Evolutionary conservation across 2,329 filamentous ascomycete genomes (phyloP).

Genomic region (Hymenoscyphus repandus): DNA sequence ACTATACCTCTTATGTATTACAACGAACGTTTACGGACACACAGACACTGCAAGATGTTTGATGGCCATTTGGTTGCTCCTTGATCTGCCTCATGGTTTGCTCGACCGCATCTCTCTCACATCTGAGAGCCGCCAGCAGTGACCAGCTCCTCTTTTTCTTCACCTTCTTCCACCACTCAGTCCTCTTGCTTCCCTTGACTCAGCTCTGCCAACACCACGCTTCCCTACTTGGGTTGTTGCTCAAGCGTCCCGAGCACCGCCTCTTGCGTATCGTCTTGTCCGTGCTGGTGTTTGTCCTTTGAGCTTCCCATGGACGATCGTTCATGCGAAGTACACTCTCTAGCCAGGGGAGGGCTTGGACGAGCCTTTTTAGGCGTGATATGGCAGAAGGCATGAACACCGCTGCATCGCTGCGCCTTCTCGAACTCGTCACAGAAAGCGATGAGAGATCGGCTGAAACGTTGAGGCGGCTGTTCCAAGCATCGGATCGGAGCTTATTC

Average conservation of each 20-base stretch:
- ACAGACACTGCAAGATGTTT: slow-evolving; percentile 5
- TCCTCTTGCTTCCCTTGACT: too few relatives aligned
- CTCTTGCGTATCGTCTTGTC: too few relatives aligned
- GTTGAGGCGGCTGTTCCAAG: slow-evolving; percentile 1
- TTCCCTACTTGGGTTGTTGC: too few relatives aligned
- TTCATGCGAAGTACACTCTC: too few relatives aligned
- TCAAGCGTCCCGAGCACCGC: too few relatives aligned
- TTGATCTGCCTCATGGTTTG: slow-evolving; percentile 16
- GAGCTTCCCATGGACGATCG: too few relatives aligned
- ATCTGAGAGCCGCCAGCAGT: slow-evolving; percentile 10
- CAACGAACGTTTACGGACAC: neutral
- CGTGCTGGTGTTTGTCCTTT: too few relatives aligned
- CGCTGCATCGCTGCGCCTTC: slow-evolving; percentile 13
- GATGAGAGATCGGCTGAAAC: slow-evolving; percentile 13
- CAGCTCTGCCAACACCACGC: too few relatives aligned
- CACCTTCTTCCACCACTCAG: neutral
- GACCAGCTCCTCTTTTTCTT: neutral
- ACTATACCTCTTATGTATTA: neutral
- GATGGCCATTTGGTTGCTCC: slow-evolving; percentile 6
- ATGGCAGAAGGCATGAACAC: slow-evolving; percentile 17
- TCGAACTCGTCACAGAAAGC: slow-evolving; percentile 18
- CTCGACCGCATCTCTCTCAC: slow-evolving; percentile 6
- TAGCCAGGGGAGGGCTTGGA: neutral
- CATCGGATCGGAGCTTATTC: neutral
- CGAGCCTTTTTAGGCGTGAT: neutral